Conservation (phyloP, 768 basidiomycete species). For the Imleria badia region DNA sequence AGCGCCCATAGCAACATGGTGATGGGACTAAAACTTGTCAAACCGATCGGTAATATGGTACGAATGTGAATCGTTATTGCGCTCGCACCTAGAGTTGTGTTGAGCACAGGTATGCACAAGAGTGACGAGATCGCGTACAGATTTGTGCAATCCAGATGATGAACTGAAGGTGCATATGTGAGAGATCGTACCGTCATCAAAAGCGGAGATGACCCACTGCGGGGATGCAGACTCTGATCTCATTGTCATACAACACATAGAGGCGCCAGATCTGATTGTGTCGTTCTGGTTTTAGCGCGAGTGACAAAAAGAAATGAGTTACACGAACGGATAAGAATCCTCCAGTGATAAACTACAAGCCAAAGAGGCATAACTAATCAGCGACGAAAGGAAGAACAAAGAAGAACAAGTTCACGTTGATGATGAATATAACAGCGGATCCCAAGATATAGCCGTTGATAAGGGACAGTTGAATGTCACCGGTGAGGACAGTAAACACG, state of each 20-base stretch:
- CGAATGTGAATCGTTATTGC: neutral
- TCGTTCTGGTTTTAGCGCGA: neutral
- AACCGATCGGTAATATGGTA: neutral
- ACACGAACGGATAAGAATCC: slow-evolving; percentile 21
- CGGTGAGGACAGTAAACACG: neutral
- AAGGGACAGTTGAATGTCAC: neutral
- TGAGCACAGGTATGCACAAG: neutral
- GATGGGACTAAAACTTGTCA: neutral
- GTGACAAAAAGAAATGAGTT: neutral
- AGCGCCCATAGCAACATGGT: slow-evolving; percentile 13
- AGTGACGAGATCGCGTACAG: slow-evolving; percentile 6
- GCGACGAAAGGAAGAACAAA: neutral
- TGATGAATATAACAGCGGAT: slow-evolving; percentile 4
- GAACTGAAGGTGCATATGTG: neutral
- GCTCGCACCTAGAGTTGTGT: slow-evolving; percentile 10
- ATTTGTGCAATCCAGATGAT: slow-evolving; percentile 21
- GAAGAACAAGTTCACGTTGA: slow-evolving; percentile 7
- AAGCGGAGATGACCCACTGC: slow-evolving; percentile 10
- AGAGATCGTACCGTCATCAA: neutral
- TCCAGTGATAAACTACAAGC: slow-evolving; percentile 12
- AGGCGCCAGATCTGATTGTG: slow-evolving; percentile 23
- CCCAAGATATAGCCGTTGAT: neutral
- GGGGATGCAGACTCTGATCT: slow-evolving; percentile 12
- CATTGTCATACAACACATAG: slow-evolving; percentile 17
- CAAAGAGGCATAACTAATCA: neutral